phyloP scores from a whole-genome alignment of 345 rosid species.

The Hevea brasiliensis region DNA sequence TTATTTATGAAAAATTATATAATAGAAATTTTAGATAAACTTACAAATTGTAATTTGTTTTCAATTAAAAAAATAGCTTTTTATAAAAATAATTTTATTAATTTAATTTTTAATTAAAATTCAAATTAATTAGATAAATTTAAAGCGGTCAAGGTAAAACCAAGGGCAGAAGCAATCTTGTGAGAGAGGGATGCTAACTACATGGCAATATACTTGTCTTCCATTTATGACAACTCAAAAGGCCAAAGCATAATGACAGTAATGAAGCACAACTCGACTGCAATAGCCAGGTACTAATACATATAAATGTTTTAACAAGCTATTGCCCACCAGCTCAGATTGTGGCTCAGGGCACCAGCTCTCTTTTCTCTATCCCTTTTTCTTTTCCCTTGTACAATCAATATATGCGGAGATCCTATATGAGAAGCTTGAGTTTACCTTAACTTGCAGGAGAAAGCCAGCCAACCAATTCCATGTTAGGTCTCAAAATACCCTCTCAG shows the following conservation, averaged over 20 bases:
- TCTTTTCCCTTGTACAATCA: constrained; percentile 27
- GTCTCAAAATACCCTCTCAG: constrained; percentile 26
- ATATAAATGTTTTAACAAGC: constrained; percentile 22
- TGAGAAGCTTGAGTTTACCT: constrained; percentile 20
- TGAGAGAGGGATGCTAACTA: neutral
- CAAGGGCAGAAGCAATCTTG: neutral
- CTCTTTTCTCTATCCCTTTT: neutral
- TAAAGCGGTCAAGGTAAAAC: too few relatives aligned
- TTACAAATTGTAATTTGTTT: too few relatives aligned
- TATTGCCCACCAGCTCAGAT: constrained; percentile 26
- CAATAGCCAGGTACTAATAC: constrained; percentile 18
- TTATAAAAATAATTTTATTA: too few relatives aligned
- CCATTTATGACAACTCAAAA: neutral
- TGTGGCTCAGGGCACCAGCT: constrained; percentile 19
- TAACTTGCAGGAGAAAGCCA: constrained; percentile 16
- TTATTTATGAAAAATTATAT: too few relatives aligned
- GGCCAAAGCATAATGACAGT: neutral
- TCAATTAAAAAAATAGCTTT: too few relatives aligned
- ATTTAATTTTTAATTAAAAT: too few relatives aligned
- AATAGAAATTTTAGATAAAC: too few relatives aligned
- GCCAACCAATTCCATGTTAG: constrained; percentile 11
- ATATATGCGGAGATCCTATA: constrained; percentile 16
- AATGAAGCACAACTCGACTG: constrained; percentile 28
- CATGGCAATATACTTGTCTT: neutral
- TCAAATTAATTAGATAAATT: too few relatives aligned